phyloP scores from a whole-genome alignment of 140 eudicot genomes.

The Flaveria floridana region DNA sequence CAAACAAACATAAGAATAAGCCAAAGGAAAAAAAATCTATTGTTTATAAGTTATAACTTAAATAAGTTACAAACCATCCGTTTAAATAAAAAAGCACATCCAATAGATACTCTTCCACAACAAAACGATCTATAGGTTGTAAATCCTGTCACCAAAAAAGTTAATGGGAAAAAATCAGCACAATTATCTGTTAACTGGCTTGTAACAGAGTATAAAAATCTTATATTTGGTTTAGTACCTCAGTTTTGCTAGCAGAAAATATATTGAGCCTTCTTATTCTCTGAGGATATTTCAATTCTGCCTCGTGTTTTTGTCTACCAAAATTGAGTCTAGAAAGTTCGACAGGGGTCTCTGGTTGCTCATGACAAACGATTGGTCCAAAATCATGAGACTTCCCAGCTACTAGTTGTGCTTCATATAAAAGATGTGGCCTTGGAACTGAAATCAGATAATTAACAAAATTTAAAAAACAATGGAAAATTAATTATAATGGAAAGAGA shows the following conservation, averaged over 20 bases:
- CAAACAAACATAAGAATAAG: conserved; percentile 41
- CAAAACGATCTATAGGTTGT: conserved; percentile 84
- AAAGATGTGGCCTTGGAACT: conserved; percentile 94
- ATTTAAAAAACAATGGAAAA: conserved; percentile 3
- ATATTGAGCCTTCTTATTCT: conserved; percentile 90
- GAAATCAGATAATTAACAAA: not conserved
- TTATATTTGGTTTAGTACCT: conserved; percentile 49
- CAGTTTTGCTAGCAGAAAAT: conserved; percentile 77
- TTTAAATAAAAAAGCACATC: conserved; percentile 83
- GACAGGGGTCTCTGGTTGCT: conserved; percentile 54
- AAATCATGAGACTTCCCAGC: conserved; percentile 92
- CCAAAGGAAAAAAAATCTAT: not conserved
- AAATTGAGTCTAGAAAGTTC: conserved; percentile 46
- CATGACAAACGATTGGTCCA: conserved; percentile 73
- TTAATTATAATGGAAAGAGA: not conserved
- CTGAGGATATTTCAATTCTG: conserved; percentile 89
- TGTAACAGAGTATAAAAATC: not conserved
- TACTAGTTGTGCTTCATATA: conserved; percentile 89
- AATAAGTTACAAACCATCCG: conserved; percentile 74
- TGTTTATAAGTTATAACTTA: not conserved
- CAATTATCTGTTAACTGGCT: not conserved
- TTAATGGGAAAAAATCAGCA: conserved; percentile 11
- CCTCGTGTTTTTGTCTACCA: conserved; percentile 90
- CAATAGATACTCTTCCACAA: conserved; percentile 92
- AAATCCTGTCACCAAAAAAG: conserved; percentile 54